These are phyloP conservation scores for Saccharomyces hybrid DNA, from an alignment of 1,139 yeast genomes.

Conservation along the genomic window DNA sequence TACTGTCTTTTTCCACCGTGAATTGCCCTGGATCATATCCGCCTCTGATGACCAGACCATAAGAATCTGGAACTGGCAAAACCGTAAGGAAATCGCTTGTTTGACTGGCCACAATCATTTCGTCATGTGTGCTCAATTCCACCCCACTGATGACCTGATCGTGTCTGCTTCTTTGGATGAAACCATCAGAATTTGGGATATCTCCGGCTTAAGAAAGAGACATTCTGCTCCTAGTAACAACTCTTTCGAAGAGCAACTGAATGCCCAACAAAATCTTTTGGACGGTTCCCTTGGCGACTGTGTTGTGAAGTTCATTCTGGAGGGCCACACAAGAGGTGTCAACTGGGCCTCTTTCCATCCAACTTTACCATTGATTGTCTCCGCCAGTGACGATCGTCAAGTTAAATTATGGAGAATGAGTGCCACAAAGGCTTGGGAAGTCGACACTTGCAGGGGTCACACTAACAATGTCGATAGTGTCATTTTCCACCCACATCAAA, in stretches of 20 bases:
- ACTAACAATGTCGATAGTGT: constrained; percentile 87
- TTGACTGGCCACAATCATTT: constrained; percentile 97
- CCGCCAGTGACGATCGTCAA: constrained; percentile 94
- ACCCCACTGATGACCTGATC: constrained; percentile 87
- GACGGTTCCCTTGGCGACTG: constrained; percentile 97
- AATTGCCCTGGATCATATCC: constrained; percentile 94
- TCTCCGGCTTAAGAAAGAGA: constrained; percentile 87
- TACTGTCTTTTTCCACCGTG: constrained; percentile 90
- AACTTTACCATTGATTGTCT: constrained; percentile 85
- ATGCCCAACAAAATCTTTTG: constrained; percentile 58
- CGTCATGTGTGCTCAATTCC: constrained; percentile 97
- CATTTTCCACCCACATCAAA: constrained; percentile 89
- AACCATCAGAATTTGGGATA: constrained; percentile 99
- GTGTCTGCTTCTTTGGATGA: constrained; percentile 96
- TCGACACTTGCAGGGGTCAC: constrained; percentile 96
- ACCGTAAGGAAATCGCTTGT: constrained; percentile 93
- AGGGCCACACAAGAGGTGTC: constrained; percentile 97
- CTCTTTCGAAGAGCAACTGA: constrained; percentile 65
- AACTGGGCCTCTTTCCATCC: constrained; percentile 99
- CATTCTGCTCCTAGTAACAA: constrained; percentile 70
- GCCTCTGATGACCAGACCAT: constrained; percentile 98
- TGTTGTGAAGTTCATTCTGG: constrained; percentile 88
- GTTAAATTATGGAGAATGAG: constrained; percentile 97
- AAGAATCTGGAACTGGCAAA: constrained; percentile 99
- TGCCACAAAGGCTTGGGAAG: constrained; percentile 98